Evolutionary conservation across 441 rosid species (phyloP), one percentile per base, ranked within the genome.

Genomic region (Aquilaria agallochum): DNA sequence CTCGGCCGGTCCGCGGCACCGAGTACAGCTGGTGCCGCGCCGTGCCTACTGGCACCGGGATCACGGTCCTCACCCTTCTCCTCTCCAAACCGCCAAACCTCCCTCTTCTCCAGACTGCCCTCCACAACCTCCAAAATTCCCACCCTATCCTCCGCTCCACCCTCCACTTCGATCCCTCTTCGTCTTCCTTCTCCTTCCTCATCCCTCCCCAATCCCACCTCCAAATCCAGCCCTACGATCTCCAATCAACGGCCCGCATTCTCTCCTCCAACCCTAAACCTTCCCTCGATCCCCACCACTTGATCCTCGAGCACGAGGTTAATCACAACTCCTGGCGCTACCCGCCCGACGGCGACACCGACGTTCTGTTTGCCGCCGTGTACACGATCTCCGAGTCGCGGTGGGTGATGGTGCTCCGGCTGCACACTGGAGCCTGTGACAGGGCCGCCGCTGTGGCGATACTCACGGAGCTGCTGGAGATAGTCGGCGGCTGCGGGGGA

Each of bases 1-100:
- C 72, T 56, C 81, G 98, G 56, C 74, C 76, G 42, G 85, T 76
- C 3, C 93, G 97, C 33, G 82, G 87, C 52, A 87, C 90, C 31
- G 93, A 93, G 67, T 74, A 72, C 67, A 87, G 97, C 64, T 93
- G 97, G 98, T 93, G 96, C 83, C 84, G 72, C 75, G 92, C 95
- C 2, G 87, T 88, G 7, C 78, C 88, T 2, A 61, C 64, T 11
- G 98, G 97, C 55, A 93, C 98, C 5, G 96, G 95, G 62, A 79
- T 84, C 76, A 84, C 97, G 5, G 96, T 88, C 68, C 73, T 93
- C n/a, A 79, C 84, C 46, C 92, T 93, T 65, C 82, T 78, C 59
- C 79, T 90, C 8, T 66, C 80, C 10, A 75, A 76, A 58, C 76
- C 65, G 0, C 90, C 86, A 0, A 55, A 77, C 46, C 56, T 83